Evolutionary conservation across 2,329 filamentous ascomycete species (phyloP).

Genomic region (Fusarium musae): DNA sequence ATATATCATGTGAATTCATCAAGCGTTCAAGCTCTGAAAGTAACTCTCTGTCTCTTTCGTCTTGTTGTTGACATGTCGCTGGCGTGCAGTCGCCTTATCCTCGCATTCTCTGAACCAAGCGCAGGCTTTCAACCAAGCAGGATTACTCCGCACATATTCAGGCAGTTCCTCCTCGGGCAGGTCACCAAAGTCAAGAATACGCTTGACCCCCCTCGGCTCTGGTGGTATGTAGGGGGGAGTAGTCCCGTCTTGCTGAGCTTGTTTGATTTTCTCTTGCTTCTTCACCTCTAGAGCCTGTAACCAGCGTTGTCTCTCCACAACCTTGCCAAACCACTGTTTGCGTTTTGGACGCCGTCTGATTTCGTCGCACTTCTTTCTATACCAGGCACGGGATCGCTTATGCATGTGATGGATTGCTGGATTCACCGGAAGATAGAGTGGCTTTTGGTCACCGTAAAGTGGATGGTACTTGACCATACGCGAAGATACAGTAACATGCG

Average conservation of each 20-base stretch:
- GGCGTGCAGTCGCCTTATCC: slow-evolving; percentile 19
- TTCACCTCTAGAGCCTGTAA: slow-evolving; percentile 40
- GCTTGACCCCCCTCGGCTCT: slow-evolving; percentile 45
- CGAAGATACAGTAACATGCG: slow-evolving; percentile 25
- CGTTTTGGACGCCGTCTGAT: slow-evolving; percentile 60
- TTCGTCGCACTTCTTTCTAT: slow-evolving; percentile 59
- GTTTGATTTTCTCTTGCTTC: slow-evolving; percentile 21
- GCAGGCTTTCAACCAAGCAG: slow-evolving; percentile 57
- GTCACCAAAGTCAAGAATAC: slow-evolving; percentile 52
- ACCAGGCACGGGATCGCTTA: slow-evolving; percentile 58
- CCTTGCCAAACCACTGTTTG: slow-evolving; percentile 63
- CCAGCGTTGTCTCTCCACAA: slow-evolving; percentile 52
- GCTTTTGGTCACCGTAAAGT: slow-evolving; percentile 41
- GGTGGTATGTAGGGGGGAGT: slow-evolving; percentile 42
- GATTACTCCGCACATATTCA: slow-evolving; percentile 56
- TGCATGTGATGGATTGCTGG: slow-evolving; percentile 62
- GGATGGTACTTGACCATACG: slow-evolving; percentile 5
- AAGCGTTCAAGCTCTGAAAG: slow-evolving; percentile 11
- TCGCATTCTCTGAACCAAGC: slow-evolving; percentile 51
- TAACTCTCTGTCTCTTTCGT: slow-evolving; percentile 40
- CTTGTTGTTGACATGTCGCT: slow-evolving; percentile 25
- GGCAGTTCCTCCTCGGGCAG: slow-evolving; percentile 56
- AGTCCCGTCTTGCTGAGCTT: slow-evolving; percentile 9
- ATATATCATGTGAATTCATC: not conserved
- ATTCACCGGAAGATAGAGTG: slow-evolving; percentile 60